Evolutionary conservation across 768 basidiomycete genomes (phyloP).

Genomic region (Krasilnikovozyma curviuscula): DNA sequence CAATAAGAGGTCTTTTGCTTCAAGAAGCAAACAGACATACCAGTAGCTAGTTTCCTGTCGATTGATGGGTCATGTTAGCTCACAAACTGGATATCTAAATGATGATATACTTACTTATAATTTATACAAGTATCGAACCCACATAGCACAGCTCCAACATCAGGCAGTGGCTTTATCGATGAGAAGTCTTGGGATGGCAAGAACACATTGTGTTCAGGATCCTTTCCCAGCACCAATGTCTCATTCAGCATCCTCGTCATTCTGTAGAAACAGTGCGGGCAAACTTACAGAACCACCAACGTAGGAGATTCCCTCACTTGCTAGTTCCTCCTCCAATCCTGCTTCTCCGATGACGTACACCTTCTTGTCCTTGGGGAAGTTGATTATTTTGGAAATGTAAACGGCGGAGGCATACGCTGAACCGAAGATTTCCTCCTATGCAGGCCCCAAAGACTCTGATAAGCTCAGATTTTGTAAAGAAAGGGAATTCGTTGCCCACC

Average conservation of each 20-base stretch:
- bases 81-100: too few species aligned
- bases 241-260: too few species aligned
- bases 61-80: too few species aligned
- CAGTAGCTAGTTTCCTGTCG: too few species aligned
- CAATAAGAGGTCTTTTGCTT: too few species aligned
- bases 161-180: slow-evolving; percentile 38
- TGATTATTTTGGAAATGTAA: slow-evolving; percentile 71
- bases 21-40: too few species aligned
- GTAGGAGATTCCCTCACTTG: slow-evolving; percentile 60
- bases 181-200: slow-evolving; percentile 52
- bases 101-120: too few species aligned
- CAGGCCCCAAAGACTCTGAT: neutral
- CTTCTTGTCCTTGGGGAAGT: slow-evolving; percentile 74
- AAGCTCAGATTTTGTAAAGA: neutral
- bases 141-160: slow-evolving; percentile 81
- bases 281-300: slow-evolving; percentile 63
- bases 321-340: slow-evolving; percentile 82
- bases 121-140: slow-evolving; percentile 69
- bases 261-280: neutral
- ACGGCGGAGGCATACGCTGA: slow-evolving; percentile 74
- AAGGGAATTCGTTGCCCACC: slow-evolving; percentile 34
- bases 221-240: too few species aligned
- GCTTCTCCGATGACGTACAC: slow-evolving; percentile 87
- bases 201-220: slow-evolving; percentile 63
- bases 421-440: slow-evolving; percentile 85